Base-by-base conservation (phyloP, 2,329 filamentous ascomycete species). In the Dactylellina drechsleri region DNA sequence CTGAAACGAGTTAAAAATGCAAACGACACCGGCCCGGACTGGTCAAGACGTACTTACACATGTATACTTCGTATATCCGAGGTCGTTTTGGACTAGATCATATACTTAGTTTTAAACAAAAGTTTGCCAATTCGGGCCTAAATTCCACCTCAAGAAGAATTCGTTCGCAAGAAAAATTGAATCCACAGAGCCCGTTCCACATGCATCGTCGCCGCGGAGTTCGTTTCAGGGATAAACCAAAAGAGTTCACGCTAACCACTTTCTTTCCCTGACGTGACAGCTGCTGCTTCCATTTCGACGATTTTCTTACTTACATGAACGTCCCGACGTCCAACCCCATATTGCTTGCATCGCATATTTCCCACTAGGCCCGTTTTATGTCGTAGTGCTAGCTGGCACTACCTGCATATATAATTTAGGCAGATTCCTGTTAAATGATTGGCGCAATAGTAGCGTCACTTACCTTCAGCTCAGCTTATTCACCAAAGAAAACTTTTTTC, bases 331-430 rank as follows among this genome's bases (percentile, higher is more conserved):
- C 59, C 20, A 57, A 52, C 54, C 66, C 57, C 66, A 53, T 58
- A 71, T 53, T 62, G 58, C 59, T 72, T 72, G 59, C 59, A 72
- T 58, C 47, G 12, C 16, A 36, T 50, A 61, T 28, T 36, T 36
- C 10, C 20, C 60, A 52, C 70, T 74, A 66, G 70, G 43, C 62
- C 57, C 61, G 61, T 74, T 74, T 74, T 60, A 74, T 66, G 70
- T 74, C 54, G 70, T 62, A 56, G 56, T 66, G 61, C 62, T 36
- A 36, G 61, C 62, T 66, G 62, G 70, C 64, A 75, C 68, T 67
- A 75, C 71, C 71, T 75, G 71, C 71, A 75, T 68, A 67, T 74
- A 64, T 64, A 75, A 75, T 75, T 36, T 75, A 75, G 71, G 71
- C 71, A 75, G 71, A 68, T 67, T 75, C 64, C 58, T 59, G 52